Evolutionary conservation across 202 grass and related monocot species (phyloP).

Genomic region (Elaeis oleifera): DNA sequence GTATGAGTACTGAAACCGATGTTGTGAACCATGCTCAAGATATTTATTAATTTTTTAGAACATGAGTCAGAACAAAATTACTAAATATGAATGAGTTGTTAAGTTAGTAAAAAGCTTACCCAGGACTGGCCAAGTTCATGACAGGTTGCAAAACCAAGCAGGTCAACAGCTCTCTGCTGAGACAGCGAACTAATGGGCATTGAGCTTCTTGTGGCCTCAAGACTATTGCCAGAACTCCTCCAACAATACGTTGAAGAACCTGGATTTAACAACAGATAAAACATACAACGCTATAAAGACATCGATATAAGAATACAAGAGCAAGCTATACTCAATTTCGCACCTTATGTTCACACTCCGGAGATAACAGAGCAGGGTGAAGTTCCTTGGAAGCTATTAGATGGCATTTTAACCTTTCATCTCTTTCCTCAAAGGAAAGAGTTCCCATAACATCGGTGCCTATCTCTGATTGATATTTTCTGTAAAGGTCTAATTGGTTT

Average conservation of each 20-base stretch:
- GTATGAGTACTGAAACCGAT: too few species aligned
- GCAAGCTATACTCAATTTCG: constrained; percentile 2
- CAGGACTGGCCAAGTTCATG: constrained; percentile 87
- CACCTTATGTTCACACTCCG: constrained; percentile 90
- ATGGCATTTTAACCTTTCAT: constrained; percentile 79
- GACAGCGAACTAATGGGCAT: constrained; percentile 72
- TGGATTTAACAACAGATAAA: constrained; percentile 40
- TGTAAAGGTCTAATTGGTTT: constrained; percentile 76
- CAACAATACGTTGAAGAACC: constrained; percentile 89
- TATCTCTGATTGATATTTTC: constrained; percentile 79
- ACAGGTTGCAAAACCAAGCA: constrained; percentile 82
- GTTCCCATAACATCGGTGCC: constrained; percentile 79
- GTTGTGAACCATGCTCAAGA: too few species aligned
- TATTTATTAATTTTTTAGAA: too few species aligned
- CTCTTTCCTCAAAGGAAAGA: constrained; percentile 95
- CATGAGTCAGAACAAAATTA: constrained; percentile 18
- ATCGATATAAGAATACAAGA: constrained; percentile 11
- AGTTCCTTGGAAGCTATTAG: constrained; percentile 85
- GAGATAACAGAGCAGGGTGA: constrained; percentile 93
- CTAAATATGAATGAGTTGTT: constrained; percentile 11
- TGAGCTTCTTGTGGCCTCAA: constrained; percentile 90
- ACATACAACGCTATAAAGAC: constrained; percentile 3
- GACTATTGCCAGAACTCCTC: constrained; percentile 69
- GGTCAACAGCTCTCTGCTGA: constrained; percentile 77
- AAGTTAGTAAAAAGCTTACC: constrained; percentile 43